Evolutionary conservation across 345 rosid species (phyloP).

Genomic region (Linum tenue): DNA sequence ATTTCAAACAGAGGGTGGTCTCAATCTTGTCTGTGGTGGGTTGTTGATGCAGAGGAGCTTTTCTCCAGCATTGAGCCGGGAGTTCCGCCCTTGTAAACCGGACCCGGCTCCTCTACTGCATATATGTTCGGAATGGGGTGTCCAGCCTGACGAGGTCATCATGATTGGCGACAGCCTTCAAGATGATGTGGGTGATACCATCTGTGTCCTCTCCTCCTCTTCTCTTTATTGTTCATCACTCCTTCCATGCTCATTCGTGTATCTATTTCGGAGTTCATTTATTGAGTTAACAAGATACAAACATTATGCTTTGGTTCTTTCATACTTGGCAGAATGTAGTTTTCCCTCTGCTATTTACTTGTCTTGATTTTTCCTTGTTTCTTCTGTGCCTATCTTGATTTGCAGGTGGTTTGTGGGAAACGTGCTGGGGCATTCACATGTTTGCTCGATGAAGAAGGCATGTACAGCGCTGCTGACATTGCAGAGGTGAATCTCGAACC

Average conservation of each 20-base stretch:
- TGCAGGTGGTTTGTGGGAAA: conserved; percentile 80
- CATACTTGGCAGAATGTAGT: neutral
- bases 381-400: conserved; percentile 11
- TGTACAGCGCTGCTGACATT: conserved; percentile 47
- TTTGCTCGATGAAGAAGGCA: conserved; percentile 76
- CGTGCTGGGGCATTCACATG: conserved; percentile 81
- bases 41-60: conserved; percentile 45
- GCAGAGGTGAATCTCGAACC: conserved; percentile 42
- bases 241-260: neutral
- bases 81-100: conserved; percentile 86
- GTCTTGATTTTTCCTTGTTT: conserved; percentile 1
- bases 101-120: conserved; percentile 86
- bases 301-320: neutral
- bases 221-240: neutral
- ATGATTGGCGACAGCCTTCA: conserved; percentile 97
- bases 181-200: conserved; percentile 62
- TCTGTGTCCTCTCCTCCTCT: neutral
- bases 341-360: neutral
- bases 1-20: neutral
- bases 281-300: neutral
- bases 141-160: conserved; percentile 74
- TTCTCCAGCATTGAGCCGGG: conserved; percentile 91
- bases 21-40: conserved; percentile 1
- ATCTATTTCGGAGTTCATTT: neutral
- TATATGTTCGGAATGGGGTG: conserved; percentile 75